These are phyloP conservation scores for Vitis vinifera DNA, from an alignment of 164 flowering plant genomes.

Conservation along the genomic window ASM3070453v1 NC_081822.1:6480001-6480500, in stretches of 20 bases:
- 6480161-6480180: constrained; percentile 41
- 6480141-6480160: constrained; percentile 18
- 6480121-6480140: constrained; percentile 18
- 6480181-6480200: constrained; percentile 29
- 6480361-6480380: not conserved
- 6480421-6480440: no score
- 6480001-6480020: constrained; percentile 21
- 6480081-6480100: constrained; percentile 18
- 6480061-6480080: constrained; percentile 25
- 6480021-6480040: constrained; percentile 22
- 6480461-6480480: not conserved
- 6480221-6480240: constrained; percentile 38
- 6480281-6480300: constrained; percentile 93
- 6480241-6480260: constrained; percentile 58
- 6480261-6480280: constrained; percentile 88
- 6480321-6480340: constrained; percentile 90
- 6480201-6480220: constrained; percentile 26
- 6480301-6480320: constrained; percentile 91
- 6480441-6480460: no score
- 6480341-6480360: constrained; percentile 98
- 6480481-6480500: constrained; percentile 93
- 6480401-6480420: no score
- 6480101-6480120: constrained; percentile 26
- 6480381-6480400: no score
- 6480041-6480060: constrained; percentile 11